Base-by-base conservation (phyloP, 805 yeast genomes). In the Kazachstania viticola region DNA sequence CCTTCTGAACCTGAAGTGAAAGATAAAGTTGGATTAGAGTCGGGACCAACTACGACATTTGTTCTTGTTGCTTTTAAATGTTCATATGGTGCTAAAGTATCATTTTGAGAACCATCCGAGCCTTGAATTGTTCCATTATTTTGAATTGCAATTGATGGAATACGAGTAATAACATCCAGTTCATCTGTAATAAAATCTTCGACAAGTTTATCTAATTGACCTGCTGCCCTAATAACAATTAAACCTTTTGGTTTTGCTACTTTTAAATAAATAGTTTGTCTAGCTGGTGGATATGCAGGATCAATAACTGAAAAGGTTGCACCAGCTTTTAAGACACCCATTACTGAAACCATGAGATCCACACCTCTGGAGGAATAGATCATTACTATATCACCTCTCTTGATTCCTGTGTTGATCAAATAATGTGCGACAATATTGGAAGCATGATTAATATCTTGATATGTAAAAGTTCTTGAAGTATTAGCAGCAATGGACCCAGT, bases 1-100 rank as follows among this genome's bases (percentile, higher is more conserved):
- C 99, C 99, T 59, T 91, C 99, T 5, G 95, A 82, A 21, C 99
- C 99, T 14, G 95, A 82, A 5, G 99, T 91, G 62, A 91, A 91
- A 0, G 95, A 81, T 32, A 91, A 66, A 6, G 99, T 91, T 30
- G 99, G 99, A 49, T 88, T 88, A 25, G 91, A 79, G 56, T 91
- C 99, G 3, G 99, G 99, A 1, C 98, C 98, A 23, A 91, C 97
- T 27, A 77, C 60, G 8, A 91, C 91, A 25, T 95, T 95, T 1
- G 95, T 79, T 34, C 84, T 71, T 22, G 67, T 57, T 33, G 67
- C 64, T 41, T 66, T 69, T 44, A 56, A 64, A 30, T 60, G 49
- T 32, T 63, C 61, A 39, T 65, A 72, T 1, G 60, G 54, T 0
- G 55, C 55, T 25, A 84, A 62, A 19, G 72, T 57, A 49, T 80